phyloP scores from a whole-genome alignment of 2,329 filamentous ascomycete genomes.

The Sphaerulina musiva region DNA sequence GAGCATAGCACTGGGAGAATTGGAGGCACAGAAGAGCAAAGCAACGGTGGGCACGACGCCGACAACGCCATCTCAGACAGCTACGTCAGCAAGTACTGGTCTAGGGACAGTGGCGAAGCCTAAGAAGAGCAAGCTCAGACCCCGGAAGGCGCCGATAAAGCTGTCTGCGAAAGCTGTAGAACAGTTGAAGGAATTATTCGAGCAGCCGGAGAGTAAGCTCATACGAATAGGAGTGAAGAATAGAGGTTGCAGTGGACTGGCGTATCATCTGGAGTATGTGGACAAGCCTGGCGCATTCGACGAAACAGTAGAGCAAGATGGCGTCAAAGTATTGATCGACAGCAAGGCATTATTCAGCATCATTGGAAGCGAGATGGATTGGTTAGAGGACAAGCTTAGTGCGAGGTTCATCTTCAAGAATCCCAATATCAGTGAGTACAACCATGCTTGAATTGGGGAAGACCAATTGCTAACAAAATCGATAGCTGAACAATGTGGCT shows the following conservation, averaged over 20 bases:
- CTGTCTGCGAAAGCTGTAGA: conserved; percentile 73
- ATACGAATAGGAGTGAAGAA: conserved; percentile 94
- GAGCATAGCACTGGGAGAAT: conserved; percentile 51
- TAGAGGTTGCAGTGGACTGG: conserved; percentile 84
- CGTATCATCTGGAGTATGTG: conserved; percentile 92
- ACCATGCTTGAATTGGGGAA: background rate
- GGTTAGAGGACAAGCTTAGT: conserved; percentile 91
- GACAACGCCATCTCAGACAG: conserved; percentile 21
- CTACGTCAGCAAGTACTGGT: conserved; percentile 28
- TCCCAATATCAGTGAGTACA: conserved; percentile 87
- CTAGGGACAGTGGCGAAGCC: conserved; percentile 46
- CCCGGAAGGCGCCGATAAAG: conserved; percentile 86
- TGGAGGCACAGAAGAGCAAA: conserved; percentile 61
- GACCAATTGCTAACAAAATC: conserved; percentile 16
- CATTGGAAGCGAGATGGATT: conserved; percentile 98
- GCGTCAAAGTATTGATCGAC: conserved; percentile 90
- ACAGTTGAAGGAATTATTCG: conserved; percentile 68
- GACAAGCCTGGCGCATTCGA: conserved; percentile 85
- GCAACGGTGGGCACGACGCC: conserved; percentile 30
- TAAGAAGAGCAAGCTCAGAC: conserved; percentile 60
- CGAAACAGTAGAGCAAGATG: conserved; percentile 89
- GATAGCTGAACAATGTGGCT: conserved; percentile 88
- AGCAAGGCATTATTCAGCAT: conserved; percentile 97
- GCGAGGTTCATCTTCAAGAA: conserved; percentile 91
- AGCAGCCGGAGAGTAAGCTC: conserved; percentile 82